Evolutionary conservation across 305 asterid species (phyloP).

Genomic region (Rubia peregrina): DNA sequence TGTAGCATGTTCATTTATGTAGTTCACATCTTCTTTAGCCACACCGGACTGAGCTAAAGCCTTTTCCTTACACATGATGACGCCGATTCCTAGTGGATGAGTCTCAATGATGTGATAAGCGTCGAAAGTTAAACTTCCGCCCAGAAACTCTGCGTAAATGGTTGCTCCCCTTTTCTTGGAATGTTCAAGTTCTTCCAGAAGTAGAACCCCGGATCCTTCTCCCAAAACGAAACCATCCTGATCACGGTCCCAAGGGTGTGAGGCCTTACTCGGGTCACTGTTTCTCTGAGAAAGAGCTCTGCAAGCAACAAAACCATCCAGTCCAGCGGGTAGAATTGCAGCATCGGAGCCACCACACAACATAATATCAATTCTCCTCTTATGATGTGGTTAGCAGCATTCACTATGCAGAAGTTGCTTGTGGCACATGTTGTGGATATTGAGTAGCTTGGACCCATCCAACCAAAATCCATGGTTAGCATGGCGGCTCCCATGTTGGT

Average conservation of each 20-base stretch:
- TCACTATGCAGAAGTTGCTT: constrained; percentile 86
- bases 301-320: constrained; percentile 51
- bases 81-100: constrained; percentile 79
- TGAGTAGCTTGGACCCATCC: constrained; percentile 99
- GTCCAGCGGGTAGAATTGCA: constrained; percentile 53
- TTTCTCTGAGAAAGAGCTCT: constrained; percentile 45
- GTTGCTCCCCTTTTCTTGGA: constrained; percentile 86
- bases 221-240: constrained; percentile 98
- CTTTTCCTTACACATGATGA: constrained; percentile 74
- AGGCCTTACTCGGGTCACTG: constrained; percentile 74
- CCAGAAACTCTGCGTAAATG: constrained; percentile 85
- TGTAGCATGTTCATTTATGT: constrained; percentile 87
- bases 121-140: constrained; percentile 92
- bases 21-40: constrained; percentile 71
- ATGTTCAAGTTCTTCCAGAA: constrained; percentile 88
- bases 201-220: constrained; percentile 91
- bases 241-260: constrained; percentile 91
- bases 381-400: constrained; percentile 95
- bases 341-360: constrained; percentile 98
- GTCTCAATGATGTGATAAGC: constrained; percentile 95
- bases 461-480: constrained; percentile 97
- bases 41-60: constrained; percentile 84
- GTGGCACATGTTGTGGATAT: constrained; percentile 98
- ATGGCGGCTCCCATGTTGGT: constrained; percentile 98
- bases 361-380: constrained; percentile 97